Evolutionary conservation across 805 yeast species (phyloP).

Genomic region (Hanseniaspora nectarophila): DNA sequence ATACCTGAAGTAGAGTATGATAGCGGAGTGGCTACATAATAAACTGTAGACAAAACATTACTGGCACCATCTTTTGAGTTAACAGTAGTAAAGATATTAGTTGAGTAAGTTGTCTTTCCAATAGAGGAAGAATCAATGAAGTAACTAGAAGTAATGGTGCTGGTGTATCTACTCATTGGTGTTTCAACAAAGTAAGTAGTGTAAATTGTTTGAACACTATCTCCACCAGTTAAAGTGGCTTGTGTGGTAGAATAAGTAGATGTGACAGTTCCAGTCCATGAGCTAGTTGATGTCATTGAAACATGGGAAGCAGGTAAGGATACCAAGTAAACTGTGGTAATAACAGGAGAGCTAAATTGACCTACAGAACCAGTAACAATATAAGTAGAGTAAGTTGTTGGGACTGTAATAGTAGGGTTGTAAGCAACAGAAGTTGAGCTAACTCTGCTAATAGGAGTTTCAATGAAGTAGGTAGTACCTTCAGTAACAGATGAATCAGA

Average conservation of each 20-base stretch:
- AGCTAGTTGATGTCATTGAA: neutral
- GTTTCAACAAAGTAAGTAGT: slow-evolving; percentile 14
- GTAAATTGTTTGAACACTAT: neutral
- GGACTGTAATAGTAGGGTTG: neutral
- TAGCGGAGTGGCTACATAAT: slow-evolving; percentile 18
- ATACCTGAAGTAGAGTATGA: neutral
- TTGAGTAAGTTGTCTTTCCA: neutral
- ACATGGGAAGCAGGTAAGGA: slow-evolving; percentile 15
- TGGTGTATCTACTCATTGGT: slow-evolving; percentile 1
- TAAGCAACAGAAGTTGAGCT: neutral
- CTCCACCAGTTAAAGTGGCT: neutral
- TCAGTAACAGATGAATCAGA: slow-evolving; percentile 17
- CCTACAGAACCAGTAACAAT: neutral
- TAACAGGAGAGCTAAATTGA: neutral
- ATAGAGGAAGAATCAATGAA: neutral
- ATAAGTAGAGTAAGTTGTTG: neutral
- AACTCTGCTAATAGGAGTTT: slow-evolving; percentile 15
- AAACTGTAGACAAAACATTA: slow-evolving; percentile 11
- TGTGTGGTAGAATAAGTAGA: slow-evolving; percentile 7
- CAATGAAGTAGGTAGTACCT: slow-evolving; percentile 15
- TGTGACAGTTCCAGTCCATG: slow-evolving; percentile 9
- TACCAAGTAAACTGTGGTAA: slow-evolving; percentile 17
- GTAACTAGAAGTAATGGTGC: slow-evolving; percentile 2
- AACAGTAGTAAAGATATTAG: neutral
- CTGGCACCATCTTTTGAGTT: neutral